These are phyloP conservation scores for Linum tenue DNA, from an alignment of 345 rosid species.

Conservation along the genomic window DNA sequence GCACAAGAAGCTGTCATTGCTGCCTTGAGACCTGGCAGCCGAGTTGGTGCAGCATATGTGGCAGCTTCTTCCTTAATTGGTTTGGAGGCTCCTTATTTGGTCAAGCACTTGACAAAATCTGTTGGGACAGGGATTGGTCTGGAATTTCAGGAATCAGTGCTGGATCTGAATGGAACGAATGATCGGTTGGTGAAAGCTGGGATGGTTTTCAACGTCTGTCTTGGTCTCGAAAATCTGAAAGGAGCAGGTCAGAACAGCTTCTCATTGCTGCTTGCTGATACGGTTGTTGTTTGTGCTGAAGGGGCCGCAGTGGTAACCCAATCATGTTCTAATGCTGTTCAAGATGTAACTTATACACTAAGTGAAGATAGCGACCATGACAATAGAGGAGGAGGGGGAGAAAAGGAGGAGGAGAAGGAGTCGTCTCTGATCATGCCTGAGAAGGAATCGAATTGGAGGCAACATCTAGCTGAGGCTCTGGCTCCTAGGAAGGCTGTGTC, in stretches of 20 bases:
- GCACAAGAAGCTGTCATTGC: constrained; percentile 85
- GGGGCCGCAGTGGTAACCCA: constrained; percentile 47
- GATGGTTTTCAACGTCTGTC: constrained; percentile 78
- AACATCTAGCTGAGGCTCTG: constrained; percentile 86
- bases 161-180: constrained; percentile 69
- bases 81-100: constrained; percentile 70
- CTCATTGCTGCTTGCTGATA: constrained; percentile 78
- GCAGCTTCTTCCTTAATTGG: constrained; percentile 72
- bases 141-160: constrained; percentile 83
- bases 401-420: constrained; percentile 61
- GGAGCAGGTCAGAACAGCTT: constrained; percentile 44
- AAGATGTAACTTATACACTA: constrained; percentile 82
- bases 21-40: constrained; percentile 65
- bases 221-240: constrained; percentile 37
- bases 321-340: constrained; percentile 62
- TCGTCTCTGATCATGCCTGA: too few species aligned
- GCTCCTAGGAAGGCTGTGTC: constrained; percentile 82
- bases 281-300: constrained; percentile 65
- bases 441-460: constrained; percentile 35
- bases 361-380: constrained; percentile 60
- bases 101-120: constrained; percentile 64
- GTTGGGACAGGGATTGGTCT: constrained; percentile 98
- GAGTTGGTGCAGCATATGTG: constrained; percentile 53
- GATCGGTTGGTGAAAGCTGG: constrained; percentile 47
- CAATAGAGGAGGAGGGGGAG: constrained; percentile 41